phyloP scores from a whole-genome alignment of 768 basidiomycete species.

The Leucocoprinus birnbaumii region DNA sequence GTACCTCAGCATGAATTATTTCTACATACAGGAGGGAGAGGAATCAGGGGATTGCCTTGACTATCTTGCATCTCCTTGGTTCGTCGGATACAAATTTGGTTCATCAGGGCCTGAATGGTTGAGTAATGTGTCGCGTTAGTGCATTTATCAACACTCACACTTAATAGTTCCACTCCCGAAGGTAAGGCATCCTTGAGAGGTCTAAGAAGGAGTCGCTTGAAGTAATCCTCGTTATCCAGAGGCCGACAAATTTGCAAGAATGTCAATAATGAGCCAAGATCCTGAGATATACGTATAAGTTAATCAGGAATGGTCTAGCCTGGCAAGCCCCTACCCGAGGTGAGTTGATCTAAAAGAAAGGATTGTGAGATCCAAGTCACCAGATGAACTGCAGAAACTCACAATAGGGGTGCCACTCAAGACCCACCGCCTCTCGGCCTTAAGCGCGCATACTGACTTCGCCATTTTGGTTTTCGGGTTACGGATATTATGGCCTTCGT shows the following conservation, averaged over 20 bases:
- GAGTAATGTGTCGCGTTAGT: conserved; percentile 9
- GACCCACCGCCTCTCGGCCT: conserved; percentile 76
- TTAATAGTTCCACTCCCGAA: conserved; percentile 65
- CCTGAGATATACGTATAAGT: conserved; percentile 40
- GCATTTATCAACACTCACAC: conserved; percentile 39
- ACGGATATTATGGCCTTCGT: conserved; percentile 87
- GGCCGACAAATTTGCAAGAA: conserved; percentile 88
- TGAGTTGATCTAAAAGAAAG: conserved; percentile 63
- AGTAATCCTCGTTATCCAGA: conserved; percentile 80
- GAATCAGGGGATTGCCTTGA: conserved; percentile 67
- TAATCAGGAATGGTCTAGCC: neutral
- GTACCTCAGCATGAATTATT: neutral
- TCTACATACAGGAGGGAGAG: conserved; percentile 62
- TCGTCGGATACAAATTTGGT: conserved; percentile 72
- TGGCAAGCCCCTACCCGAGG: conserved; percentile 47
- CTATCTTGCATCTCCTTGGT: conserved; percentile 92
- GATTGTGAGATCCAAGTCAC: conserved; percentile 6
- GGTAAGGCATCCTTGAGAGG: conserved; percentile 72
- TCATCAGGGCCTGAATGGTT: conserved; percentile 64
- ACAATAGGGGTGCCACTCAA: conserved; percentile 89
- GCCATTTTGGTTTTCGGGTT: conserved; percentile 88
- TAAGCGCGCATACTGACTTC: conserved; percentile 57
- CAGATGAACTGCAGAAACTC: conserved; percentile 25
- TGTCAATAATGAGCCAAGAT: conserved; percentile 81
- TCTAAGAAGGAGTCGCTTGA: conserved; percentile 73